Conservation (phyloP, 2,329 filamentous ascomycete genomes). For the Microcera coccophila region DNA sequence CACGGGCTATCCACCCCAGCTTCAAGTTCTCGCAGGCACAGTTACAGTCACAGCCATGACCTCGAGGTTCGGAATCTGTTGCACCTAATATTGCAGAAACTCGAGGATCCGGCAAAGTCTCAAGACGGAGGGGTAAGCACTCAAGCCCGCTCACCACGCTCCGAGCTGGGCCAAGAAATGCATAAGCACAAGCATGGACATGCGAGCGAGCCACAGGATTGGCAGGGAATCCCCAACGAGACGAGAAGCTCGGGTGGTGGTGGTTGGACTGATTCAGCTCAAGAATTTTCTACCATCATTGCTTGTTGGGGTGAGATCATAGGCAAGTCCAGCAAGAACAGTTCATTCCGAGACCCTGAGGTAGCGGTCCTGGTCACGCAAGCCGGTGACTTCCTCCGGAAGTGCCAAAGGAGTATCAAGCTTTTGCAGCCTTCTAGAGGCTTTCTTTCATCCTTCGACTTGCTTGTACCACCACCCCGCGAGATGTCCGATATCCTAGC, state of each 20-base stretch:
- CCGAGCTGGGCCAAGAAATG: not conserved
- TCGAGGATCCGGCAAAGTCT: not conserved
- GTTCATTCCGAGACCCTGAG: not conserved
- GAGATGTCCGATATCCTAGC: constrained; percentile 10
- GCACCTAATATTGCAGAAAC: not conserved
- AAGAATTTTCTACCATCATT: constrained; percentile 1
- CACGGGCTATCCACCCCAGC: not conserved
- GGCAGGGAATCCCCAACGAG: constrained; percentile 1
- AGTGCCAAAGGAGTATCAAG: constrained; percentile 1
- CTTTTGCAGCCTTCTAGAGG: constrained; percentile 2
- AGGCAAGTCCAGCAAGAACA: not conserved
- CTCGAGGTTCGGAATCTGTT: not conserved
- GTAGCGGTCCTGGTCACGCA: not conserved
- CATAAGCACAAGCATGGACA: not conserved
- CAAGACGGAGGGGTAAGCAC: not conserved
- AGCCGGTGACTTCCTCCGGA: constrained; percentile 1
- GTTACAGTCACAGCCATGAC: not conserved
- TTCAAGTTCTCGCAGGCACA: not conserved
- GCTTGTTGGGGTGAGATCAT: not conserved
- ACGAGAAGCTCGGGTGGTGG: constrained; percentile 1
- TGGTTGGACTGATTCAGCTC: constrained; percentile 1
- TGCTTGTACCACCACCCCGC: not conserved
- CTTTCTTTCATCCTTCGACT: not conserved
- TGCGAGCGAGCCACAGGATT: not conserved
- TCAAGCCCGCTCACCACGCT: not conserved